A percentile compares a stretch with the other conserved stretches of the same genome.
phyloP scores from a whole-genome alignment of 78 protist genomes.

The Cavenderia fasciculata region DNA sequence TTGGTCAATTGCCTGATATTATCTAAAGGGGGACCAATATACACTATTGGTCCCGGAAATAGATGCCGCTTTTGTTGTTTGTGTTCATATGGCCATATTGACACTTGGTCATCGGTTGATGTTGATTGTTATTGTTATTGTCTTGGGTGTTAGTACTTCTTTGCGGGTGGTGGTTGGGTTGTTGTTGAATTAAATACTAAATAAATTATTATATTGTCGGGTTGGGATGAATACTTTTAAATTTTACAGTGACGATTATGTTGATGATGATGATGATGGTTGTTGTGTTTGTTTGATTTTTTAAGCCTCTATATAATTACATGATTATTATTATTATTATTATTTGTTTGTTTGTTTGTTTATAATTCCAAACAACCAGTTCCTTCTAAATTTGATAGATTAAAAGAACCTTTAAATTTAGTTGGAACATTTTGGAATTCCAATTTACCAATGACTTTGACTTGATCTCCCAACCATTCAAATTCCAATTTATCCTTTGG shows the following conservation, averaged over 20 bases:
- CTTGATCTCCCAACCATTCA: conserved; percentile 7
- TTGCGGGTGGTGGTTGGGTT: too few species aligned
- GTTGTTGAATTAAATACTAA: too few species aligned
- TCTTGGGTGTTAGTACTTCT: too few species aligned
- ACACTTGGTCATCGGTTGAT: too few species aligned
- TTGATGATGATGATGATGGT: neutral
- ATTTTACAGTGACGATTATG: neutral
- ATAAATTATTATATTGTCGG: too few species aligned
- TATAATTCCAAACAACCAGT: conserved; percentile 25
- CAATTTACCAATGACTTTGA: conserved; percentile 45
- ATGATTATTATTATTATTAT: neutral
- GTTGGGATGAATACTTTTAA: neutral
- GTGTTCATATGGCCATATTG: too few species aligned
- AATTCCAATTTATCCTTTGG: conserved; percentile 27
- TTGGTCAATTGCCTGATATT: too few species aligned
- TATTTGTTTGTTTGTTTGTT: neutral
- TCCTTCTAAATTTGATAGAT: conserved; percentile 36
- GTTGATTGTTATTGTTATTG: too few species aligned
- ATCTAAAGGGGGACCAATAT: too few species aligned
- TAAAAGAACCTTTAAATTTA: conserved; percentile 31
- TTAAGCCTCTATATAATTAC: neutral
- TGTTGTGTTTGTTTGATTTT: neutral
- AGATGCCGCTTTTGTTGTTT: too few species aligned
- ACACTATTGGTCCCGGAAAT: too few species aligned
- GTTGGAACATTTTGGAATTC: conserved; percentile 63